phyloP scores from a whole-genome alignment of 2,329 filamentous ascomycete species.

The Stachybotrys elegans region DNA sequence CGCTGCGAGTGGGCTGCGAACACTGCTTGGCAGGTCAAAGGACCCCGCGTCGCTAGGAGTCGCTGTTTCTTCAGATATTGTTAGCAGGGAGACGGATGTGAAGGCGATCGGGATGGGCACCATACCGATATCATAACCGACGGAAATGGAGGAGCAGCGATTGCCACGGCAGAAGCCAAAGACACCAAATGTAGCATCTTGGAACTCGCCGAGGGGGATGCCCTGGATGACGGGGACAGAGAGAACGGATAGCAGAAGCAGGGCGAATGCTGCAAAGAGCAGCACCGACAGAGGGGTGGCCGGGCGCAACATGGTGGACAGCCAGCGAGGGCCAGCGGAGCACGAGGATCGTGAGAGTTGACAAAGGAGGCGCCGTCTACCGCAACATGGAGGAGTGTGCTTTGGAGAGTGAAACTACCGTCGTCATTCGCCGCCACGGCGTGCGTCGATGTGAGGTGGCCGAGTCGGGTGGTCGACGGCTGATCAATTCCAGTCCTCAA shows the following conservation, averaged over 20 bases:
- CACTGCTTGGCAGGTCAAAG: constrained; percentile 52
- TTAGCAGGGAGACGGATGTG: no score
- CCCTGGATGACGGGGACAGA: constrained; percentile 83
- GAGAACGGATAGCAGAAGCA: constrained; percentile 82
- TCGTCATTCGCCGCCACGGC: no score
- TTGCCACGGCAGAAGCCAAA: constrained; percentile 76
- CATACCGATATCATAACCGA: constrained; percentile 84
- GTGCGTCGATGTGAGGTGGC: no score
- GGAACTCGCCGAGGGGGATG: constrained; percentile 76
- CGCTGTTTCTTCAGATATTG: constrained; percentile 19
- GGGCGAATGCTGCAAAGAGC: constrained; percentile 76
- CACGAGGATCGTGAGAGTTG: no score
- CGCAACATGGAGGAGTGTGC: no score
- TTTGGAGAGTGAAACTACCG: no score
- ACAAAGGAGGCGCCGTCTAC: no score
- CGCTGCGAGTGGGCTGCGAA: constrained; percentile 66
- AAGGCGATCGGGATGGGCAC: no score
- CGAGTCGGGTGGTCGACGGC: no score
- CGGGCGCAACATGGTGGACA: constrained; percentile 72
- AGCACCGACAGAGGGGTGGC: constrained; percentile 86
- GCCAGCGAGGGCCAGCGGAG: not conserved
- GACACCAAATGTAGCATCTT: constrained; percentile 79
- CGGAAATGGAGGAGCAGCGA: constrained; percentile 65
- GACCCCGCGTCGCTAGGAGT: constrained; percentile 25
- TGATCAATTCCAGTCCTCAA: no score